phyloP scores from a whole-genome alignment of 2,329 filamentous ascomycete genomes.

The Sarocladium strictum region DNA sequence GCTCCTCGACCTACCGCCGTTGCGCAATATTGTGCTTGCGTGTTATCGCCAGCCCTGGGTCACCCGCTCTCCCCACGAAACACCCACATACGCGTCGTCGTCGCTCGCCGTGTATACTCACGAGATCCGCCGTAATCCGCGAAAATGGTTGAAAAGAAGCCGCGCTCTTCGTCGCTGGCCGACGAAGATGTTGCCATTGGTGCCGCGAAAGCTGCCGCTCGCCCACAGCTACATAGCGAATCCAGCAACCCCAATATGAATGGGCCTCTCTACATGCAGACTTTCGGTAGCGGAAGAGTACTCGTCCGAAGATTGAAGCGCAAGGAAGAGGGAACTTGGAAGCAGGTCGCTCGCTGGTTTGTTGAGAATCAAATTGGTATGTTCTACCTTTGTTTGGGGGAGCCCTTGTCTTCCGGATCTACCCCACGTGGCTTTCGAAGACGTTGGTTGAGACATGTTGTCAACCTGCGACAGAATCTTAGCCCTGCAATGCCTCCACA shows the following conservation, averaged over 20 bases:
- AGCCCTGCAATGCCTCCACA: not conserved
- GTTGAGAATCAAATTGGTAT: conserved; percentile 76
- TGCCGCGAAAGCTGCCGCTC: conserved; percentile 17
- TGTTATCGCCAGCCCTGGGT: no score
- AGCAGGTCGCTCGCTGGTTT: conserved; percentile 60
- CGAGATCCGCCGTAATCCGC: not conserved
- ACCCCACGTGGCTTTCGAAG: conserved; percentile 2
- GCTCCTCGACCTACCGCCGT: not conserved
- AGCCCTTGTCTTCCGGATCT: conserved; percentile 11
- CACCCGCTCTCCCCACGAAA: no score
- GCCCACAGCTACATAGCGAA: conserved; percentile 23
- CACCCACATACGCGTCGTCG: not conserved
- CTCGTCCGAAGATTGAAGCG: conserved; percentile 52
- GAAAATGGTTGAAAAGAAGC: conserved; percentile 18
- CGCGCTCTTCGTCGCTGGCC: conserved; percentile 20
- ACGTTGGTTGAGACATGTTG: conserved; percentile 6
- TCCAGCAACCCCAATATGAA: conserved; percentile 40
- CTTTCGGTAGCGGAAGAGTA: conserved; percentile 43
- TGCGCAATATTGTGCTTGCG: no score
- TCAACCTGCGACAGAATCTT: not conserved
- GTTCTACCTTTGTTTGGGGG: conserved; percentile 21
- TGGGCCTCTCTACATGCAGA: conserved; percentile 53
- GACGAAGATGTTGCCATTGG: conserved; percentile 19
- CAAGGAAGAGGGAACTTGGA: conserved; percentile 57
- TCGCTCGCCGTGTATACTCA: not conserved